phyloP scores from a whole-genome alignment of 2,329 filamentous ascomycete genomes.

The Alternaria rosae region DNA sequence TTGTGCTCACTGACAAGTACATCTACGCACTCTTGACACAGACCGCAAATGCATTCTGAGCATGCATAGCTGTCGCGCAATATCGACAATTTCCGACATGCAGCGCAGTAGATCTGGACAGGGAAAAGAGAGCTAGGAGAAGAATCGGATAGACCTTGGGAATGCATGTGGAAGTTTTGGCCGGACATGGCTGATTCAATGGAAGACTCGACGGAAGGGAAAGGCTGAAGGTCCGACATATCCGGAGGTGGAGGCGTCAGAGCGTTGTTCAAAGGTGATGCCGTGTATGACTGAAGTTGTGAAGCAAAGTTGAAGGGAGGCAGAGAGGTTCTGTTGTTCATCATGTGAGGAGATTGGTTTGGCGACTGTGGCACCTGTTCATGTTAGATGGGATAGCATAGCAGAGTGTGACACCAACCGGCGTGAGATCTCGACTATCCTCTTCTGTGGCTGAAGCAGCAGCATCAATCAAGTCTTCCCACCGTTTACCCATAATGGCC shows the following conservation, averaged over 20 bases:
- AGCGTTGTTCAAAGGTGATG: conserved; percentile 88
- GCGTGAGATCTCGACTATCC: conserved; percentile 85
- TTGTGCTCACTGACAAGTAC: conserved; percentile 77
- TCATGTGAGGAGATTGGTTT: conserved; percentile 60
- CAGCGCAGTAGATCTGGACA: conserved; percentile 91
- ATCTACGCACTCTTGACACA: conserved; percentile 88
- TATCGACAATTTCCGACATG: conserved; percentile 78
- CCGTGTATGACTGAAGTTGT: conserved; percentile 74
- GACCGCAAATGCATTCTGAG: conserved; percentile 93
- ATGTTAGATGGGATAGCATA: conserved; percentile 26
- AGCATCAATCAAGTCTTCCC: conserved; percentile 96
- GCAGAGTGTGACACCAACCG: conserved; percentile 64
- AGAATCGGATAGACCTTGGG: conserved; percentile 62
- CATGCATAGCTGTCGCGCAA: conserved; percentile 90
- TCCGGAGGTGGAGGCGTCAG: conserved; percentile 76
- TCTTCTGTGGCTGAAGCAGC: conserved; percentile 93
- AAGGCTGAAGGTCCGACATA: conserved; percentile 67
- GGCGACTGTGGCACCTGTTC: conserved; percentile 58
- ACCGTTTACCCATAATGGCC: conserved; percentile 80
- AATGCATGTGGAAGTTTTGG: conserved; percentile 67
- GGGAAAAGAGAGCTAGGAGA: conserved; percentile 62
- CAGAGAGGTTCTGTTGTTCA: conserved; percentile 65
- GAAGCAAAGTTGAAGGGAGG: conserved; percentile 60
- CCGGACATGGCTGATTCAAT: conserved; percentile 74
- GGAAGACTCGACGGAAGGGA: conserved; percentile 87